Base-by-base conservation (phyloP, 2,329 filamentous ascomycete genomes). In the Cladobotryum protrusum region DNA sequence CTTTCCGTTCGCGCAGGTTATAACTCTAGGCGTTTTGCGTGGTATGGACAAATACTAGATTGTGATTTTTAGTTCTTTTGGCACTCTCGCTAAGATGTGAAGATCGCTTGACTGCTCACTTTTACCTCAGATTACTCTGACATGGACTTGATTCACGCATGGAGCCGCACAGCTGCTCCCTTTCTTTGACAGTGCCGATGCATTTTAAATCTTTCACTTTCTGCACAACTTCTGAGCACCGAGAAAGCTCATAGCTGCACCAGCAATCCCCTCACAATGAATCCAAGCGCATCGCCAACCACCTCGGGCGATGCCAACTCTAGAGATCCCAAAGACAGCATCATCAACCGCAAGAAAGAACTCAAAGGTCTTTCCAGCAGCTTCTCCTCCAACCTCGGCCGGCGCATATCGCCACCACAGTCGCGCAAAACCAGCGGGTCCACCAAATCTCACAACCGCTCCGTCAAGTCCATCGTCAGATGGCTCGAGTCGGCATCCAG, bases 381-480 rank as follows among this genome's bases (percentile, higher is more conserved):
- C 48, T 64, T 67, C 54, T 61, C 59, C 6, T 62, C 63, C 29
- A 63, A 61, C 45, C 56, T 61, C 18, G 56, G 55, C 35, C 57
- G 52, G n/a, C 56, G 52, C 13, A 43, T 50, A 15, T 51, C 58
- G 3, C 47, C 53, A 18, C 29, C 48, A 8, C 14, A 17, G 11
- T 3, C 40, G 5, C 29, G 32, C 15, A 34, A 29, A 4, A 12
- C 18, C 8, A 41, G 12, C 39, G 35, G 13, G 5, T 35, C 35
- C 34, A 37, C 48, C 34, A 20, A 37, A 19, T 17, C 4, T 33
- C n/a, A 11, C 36, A 49, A 49, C 49, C 58, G 60, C 42, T 63
- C 60, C 20, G 63, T 66, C 49, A 61, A 59, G 43, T 60, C 62
- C 46, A 65, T 66, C 41, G 58, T 66, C 42, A 60, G 59, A n/a